Evolutionary conservation across 306 rosid species (phyloP).

Genomic region (Arachis stenosperma): DNA sequence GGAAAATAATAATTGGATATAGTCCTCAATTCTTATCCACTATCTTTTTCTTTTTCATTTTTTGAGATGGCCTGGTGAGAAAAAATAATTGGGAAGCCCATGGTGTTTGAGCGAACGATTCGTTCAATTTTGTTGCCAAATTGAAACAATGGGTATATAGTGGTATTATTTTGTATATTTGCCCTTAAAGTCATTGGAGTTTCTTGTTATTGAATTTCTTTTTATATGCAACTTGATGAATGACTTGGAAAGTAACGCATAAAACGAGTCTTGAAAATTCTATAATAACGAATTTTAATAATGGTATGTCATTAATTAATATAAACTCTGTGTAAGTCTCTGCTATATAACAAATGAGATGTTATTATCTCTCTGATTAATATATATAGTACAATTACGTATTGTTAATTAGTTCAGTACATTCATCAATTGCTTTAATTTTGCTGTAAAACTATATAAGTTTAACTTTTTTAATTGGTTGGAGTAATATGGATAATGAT

Average conservation of each 20-base stretch:
- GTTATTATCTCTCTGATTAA: not conserved
- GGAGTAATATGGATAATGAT: no score
- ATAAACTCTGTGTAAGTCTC: not conserved
- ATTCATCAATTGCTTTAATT: not conserved
- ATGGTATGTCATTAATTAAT: no score
- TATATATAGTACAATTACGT: no score
- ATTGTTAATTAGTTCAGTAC: not conserved
- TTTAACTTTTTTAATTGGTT: no score
- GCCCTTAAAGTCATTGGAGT: not conserved
- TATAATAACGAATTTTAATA: not conserved
- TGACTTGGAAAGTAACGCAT: constrained; percentile 27
- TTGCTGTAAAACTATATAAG: no score
- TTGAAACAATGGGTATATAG: constrained; percentile 36
- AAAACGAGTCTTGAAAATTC: not conserved
- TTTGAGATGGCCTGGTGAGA: not conserved
- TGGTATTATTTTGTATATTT: constrained; percentile 15
- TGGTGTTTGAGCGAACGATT: constrained; percentile 16
- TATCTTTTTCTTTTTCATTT: not conserved
- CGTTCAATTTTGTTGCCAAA: constrained; percentile 7
- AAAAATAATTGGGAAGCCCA: constrained; percentile 29
- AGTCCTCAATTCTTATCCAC: constrained; percentile 12
- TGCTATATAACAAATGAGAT: not conserved
- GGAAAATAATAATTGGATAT: not conserved
- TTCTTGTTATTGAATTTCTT: not conserved
- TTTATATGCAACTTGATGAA: not conserved